Conservation (phyloP, 352 stramenopile species). For the Phytophthora pisi region DNA sequence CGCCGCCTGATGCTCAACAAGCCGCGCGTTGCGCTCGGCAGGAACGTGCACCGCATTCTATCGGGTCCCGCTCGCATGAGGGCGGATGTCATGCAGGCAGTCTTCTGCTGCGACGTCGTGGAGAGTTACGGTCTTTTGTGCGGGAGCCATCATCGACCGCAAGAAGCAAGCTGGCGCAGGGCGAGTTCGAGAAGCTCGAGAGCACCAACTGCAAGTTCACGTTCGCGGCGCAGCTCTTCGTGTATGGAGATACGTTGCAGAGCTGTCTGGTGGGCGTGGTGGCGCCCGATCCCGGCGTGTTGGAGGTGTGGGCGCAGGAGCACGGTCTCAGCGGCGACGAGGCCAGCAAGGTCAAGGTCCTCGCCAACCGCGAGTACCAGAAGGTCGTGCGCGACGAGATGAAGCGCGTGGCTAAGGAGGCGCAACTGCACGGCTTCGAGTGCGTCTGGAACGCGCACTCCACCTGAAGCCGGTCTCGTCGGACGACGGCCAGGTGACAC, state of each 20-base stretch:
- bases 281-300: conserved; percentile 65
- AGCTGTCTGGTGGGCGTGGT: conserved; percentile 92
- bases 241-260: conserved; percentile 95
- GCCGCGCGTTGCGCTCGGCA: no score
- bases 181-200: conserved; percentile 97
- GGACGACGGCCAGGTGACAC: conserved; percentile 91
- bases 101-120: no score
- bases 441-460: conserved; percentile 76
- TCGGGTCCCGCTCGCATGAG: no score
- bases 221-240: conserved; percentile 93
- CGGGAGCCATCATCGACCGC: conserved; percentile 86
- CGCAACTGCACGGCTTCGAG: conserved; percentile 89
- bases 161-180: conserved; percentile 91
- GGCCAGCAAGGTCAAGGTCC: conserved; percentile 32
- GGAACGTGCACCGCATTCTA: no score
- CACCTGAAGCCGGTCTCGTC: conserved; percentile 76
- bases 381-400: conserved; percentile 38
- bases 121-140: no score
- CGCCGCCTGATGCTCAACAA: no score
- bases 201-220: conserved; percentile 89
- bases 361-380: conserved; percentile 48
- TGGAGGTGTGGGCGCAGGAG: conserved; percentile 46
- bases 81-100: no score
- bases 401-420: conserved; percentile 40
- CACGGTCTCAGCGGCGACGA: conserved; percentile 22